Evolutionary conservation across 2,329 filamentous ascomycete species (phyloP).

Genomic region (Aspergillus candidus): DNA sequence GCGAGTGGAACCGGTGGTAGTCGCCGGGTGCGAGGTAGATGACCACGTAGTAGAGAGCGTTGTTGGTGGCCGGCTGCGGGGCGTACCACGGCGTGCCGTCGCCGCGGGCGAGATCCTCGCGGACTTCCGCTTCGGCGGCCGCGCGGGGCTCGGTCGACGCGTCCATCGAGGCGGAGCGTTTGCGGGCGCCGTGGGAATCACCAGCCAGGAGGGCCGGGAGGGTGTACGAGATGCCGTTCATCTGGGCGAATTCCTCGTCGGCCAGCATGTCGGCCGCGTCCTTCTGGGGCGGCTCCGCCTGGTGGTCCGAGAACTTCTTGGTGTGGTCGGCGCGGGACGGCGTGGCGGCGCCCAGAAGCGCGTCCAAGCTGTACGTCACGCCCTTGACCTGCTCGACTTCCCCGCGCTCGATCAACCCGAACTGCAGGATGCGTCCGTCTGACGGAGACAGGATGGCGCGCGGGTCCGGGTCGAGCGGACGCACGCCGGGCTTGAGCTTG

Average conservation of each 20-base stretch:
- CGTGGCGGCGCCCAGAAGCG: slow-evolving; percentile 66
- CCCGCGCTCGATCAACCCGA: slow-evolving; percentile 82
- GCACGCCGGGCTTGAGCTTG: slow-evolving; percentile 77
- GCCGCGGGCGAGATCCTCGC: slow-evolving; percentile 72
- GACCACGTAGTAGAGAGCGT: slow-evolving; percentile 82
- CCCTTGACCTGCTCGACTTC: slow-evolving; percentile 99
- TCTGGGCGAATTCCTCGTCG: slow-evolving; percentile 85
- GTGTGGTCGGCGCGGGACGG: slow-evolving; percentile 37
- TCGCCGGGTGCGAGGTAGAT: slow-evolving; percentile 95
- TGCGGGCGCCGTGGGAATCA: slow-evolving; percentile 37
- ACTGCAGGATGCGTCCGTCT: slow-evolving; percentile 87
- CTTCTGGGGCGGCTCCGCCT: slow-evolving; percentile 27
- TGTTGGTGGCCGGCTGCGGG: slow-evolving; percentile 55
- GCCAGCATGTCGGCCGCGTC: slow-evolving; percentile 63
- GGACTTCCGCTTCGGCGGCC: slow-evolving; percentile 74
- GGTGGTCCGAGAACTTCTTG: slow-evolving; percentile 29
- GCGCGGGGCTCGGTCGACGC: slow-evolving; percentile 63
- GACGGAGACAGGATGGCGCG: slow-evolving; percentile 80
- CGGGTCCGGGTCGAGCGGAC: slow-evolving; percentile 75
- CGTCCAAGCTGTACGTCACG: slow-evolving; percentile 94
- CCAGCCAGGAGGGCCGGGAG: slow-evolving; percentile 83
- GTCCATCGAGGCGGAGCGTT: slow-evolving; percentile 57
- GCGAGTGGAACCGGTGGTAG: slow-evolving; percentile 97
- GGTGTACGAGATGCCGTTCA: slow-evolving; percentile 95
- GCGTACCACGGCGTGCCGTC: slow-evolving; percentile 62